phyloP scores from a whole-genome alignment of 1,284 basidiomycete species.

The Dichomitus squalens region DNA sequence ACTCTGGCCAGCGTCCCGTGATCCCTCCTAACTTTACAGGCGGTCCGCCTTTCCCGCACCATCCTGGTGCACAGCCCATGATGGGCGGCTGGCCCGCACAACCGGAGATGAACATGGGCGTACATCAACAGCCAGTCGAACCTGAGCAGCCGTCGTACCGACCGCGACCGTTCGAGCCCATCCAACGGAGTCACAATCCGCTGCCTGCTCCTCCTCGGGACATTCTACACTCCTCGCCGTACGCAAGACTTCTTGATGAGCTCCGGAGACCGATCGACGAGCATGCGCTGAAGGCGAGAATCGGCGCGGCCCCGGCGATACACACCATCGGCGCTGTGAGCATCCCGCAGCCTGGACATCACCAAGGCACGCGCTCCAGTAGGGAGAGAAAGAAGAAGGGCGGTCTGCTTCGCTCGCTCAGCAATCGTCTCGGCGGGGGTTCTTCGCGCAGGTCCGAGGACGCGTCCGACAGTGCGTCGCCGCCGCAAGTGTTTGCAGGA shows the following conservation, averaged over 20 bases:
- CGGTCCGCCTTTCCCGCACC: slow-evolving; percentile 2
- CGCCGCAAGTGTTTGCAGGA: slow-evolving; percentile 7
- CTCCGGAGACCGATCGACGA: slow-evolving; percentile 24
- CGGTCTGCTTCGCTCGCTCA: slow-evolving; percentile 26
- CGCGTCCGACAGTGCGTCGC: slow-evolving; percentile 1
- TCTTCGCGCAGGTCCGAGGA: slow-evolving; percentile 16
- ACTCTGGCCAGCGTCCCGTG: not conserved
- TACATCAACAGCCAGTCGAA: not conserved
- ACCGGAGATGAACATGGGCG: not conserved
- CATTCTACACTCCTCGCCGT: slow-evolving; percentile 23
- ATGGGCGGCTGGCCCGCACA: not conserved
- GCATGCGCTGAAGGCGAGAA: slow-evolving; percentile 16
- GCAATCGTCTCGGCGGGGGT: slow-evolving; percentile 10
- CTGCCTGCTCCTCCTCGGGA: slow-evolving; percentile 25
- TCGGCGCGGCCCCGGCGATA: slow-evolving; percentile 13
- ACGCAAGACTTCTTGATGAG: slow-evolving; percentile 18
- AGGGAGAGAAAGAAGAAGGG: slow-evolving; percentile 24
- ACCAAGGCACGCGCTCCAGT: slow-evolving; percentile 20
- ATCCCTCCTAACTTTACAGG: slow-evolving; percentile 7
- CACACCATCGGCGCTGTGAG: slow-evolving; percentile 16
- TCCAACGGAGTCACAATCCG: slow-evolving; percentile 20
- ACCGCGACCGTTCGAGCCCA: slow-evolving; percentile 13
- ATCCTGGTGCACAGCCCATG: not conserved
- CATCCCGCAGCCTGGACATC: not conserved
- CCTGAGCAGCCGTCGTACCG: slow-evolving; percentile 10